A percentile compares a stretch with the other conserved stretches of the same genome.
These are phyloP conservation scores for Candida dajiaensis DNA, from an alignment of 805 yeast genomes.

Conservation along the genomic window DNA sequence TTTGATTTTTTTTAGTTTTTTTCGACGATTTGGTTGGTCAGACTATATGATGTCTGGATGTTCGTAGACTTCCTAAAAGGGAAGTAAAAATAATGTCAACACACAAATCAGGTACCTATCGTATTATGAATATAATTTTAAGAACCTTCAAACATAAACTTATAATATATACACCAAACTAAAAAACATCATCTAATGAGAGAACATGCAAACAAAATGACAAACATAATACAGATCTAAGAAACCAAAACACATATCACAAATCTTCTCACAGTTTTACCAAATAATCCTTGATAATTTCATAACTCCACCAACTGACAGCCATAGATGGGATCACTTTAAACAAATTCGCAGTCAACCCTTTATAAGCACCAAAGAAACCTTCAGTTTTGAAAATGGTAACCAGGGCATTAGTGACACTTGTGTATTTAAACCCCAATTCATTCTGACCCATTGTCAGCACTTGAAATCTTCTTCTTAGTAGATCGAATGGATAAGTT, in stretches of 20 bases:
- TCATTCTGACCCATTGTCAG: constrained; percentile 70
- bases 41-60: constrained; percentile 2
- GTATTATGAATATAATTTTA: too few species aligned
- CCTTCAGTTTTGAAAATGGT: constrained; percentile 76
- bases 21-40: constrained; percentile 13
- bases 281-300: constrained; percentile 50
- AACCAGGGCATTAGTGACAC: constrained; percentile 66
- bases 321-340: constrained; percentile 96
- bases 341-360: constrained; percentile 73
- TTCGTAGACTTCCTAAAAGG: constrained; percentile 4
- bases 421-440: constrained; percentile 76
- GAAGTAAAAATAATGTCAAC: too few species aligned
- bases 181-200: background rate
- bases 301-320: constrained; percentile 86
- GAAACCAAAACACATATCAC: background rate
- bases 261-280: constrained; percentile 9
- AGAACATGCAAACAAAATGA: background rate
- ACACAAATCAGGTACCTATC: too few species aligned
- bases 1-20: constrained; percentile 1
- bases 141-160: background rate
- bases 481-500: constrained; percentile 86
- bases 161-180: background rate
- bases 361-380: constrained; percentile 61
- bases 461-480: constrained; percentile 88
- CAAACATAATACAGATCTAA: background rate